These are phyloP conservation scores for Phytophthora palmivora DNA, from an alignment of 352 stramenopile genomes.

Conservation along the genomic window DNA sequence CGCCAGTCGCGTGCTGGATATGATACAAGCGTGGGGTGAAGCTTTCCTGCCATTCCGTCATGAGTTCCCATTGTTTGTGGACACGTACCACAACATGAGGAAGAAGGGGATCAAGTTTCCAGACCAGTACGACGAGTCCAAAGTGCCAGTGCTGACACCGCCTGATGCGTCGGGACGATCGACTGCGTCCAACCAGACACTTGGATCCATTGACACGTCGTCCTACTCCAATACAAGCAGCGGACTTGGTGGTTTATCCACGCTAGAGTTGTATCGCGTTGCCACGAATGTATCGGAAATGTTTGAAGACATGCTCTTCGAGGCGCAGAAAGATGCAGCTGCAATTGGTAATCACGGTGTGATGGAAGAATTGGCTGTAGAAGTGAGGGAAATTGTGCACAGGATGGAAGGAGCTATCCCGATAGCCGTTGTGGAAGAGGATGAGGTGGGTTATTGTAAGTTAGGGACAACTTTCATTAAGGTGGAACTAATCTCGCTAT, in stretches of 20 bases:
- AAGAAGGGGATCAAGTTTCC: constrained; percentile 82
- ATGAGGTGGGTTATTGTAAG: constrained; percentile 38
- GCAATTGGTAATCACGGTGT: constrained; percentile 56
- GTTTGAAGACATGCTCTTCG: constrained; percentile 86
- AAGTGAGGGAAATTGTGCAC: constrained; percentile 68
- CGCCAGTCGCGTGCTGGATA: constrained; percentile 65
- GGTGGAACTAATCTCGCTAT: background rate
- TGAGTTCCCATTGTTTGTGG: constrained; percentile 80
- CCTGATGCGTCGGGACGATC: constrained; percentile 14
- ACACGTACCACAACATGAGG: constrained; percentile 87
- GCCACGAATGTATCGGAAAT: constrained; percentile 77
- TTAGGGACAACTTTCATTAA: background rate
- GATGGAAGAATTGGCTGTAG: constrained; percentile 72
- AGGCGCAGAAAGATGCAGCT: constrained; percentile 57
- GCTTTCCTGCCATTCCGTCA: constrained; percentile 77
- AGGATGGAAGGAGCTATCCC: constrained; percentile 74
- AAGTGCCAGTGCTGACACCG: constrained; percentile 62
- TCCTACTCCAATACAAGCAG: constrained; percentile 55
- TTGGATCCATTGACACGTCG: constrained; percentile 42
- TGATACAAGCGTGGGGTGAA: constrained; percentile 84
- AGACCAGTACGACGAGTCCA: constrained; percentile 78
- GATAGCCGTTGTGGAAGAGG: constrained; percentile 56
- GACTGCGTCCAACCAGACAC: constrained; percentile 16
- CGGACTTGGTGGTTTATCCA: constrained; percentile 59
- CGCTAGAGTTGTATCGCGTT: constrained; percentile 66